These are phyloP conservation scores for Ganoderma sinense DNA, from an alignment of 1,284 basidiomycete species.

Conservation along the genomic window DNA sequence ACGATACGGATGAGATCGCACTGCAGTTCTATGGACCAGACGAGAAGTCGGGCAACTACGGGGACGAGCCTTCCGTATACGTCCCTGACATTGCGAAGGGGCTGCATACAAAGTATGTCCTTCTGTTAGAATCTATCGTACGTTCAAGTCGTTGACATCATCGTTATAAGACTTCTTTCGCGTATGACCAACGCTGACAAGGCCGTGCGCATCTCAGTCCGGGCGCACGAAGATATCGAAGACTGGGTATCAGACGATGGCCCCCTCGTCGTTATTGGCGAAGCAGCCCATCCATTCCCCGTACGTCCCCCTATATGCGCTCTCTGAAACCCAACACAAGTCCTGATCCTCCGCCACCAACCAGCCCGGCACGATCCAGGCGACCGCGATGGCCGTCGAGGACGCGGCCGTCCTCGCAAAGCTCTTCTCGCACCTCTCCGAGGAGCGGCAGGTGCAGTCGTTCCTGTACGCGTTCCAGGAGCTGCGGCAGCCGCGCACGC, in stretches of 20 bases:
- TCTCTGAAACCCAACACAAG: not conserved
- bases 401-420: slow-evolving; percentile 66
- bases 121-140: too few relatives aligned
- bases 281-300: slow-evolving; percentile 59
- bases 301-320: slow-evolving; percentile 46
- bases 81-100: slow-evolving; percentile 3
- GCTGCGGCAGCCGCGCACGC: slow-evolving; percentile 41
- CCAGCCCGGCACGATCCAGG: slow-evolving; percentile 48
- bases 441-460: slow-evolving; percentile 56
- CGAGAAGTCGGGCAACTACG: slow-evolving; percentile 15
- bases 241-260: slow-evolving; percentile 37
- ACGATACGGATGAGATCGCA: slow-evolving; percentile 18
- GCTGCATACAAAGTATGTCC: slow-evolving; percentile 5
- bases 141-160: slow-evolving; percentile 26
- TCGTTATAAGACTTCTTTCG: slow-evolving; percentile 36
- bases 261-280: slow-evolving; percentile 34
- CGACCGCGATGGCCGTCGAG: slow-evolving; percentile 51
- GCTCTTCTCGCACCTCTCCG: slow-evolving; percentile 61
- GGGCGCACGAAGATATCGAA: slow-evolving; percentile 34
- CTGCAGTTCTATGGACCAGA: slow-evolving; percentile 26
- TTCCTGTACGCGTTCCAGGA: slow-evolving; percentile 64
- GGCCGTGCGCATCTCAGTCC: slow-evolving; percentile 22
- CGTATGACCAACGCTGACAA: slow-evolving; percentile 38
- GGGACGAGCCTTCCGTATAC: slow-evolving; percentile 16
- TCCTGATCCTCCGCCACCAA: not conserved